Evolutionary conservation across 306 rosid genomes (phyloP), one percentile per base, ranked within the genome.

Genomic region (Cyclanthera cordifolia): DNA sequence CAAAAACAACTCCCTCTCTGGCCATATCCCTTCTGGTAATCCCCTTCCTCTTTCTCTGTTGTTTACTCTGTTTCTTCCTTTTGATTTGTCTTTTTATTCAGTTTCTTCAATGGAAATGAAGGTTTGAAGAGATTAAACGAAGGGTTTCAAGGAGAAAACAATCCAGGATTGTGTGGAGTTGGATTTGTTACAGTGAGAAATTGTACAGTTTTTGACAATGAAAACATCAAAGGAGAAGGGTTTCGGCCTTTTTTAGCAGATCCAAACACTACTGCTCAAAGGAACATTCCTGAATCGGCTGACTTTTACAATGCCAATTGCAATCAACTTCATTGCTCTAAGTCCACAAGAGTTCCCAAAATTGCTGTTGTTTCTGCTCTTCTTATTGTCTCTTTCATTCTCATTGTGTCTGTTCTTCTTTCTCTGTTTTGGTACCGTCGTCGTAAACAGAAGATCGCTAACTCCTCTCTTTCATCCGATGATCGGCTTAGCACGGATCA

Each of bases 1-100:
- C 57, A 88, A 27, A 70, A 86, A 90, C 82, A 93, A 93, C 74
- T 80, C 88, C 69, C 80, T 93, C 51, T 80, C 87, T 20, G 99
- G 99, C 13, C 71, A 67, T 21, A 87, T 82, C 73, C 90, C 96
- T 79, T 53, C 80, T 48, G 91, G 99, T 90, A 86, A 49, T 83
- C 43, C 74, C 67, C 30, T 37, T 70, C 30, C 28, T 70, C 61
- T 46, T 53, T 71, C 48, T 53, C 24, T 27, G 8, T 19, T 28
- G 64, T 15, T 19, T 23, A 53, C n/a, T 39, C 63, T 46, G 17
- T 65, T 46, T 72, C 23, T 60, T 2, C 5, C 2, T 34, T 45
- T 24, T 24, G 0, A 3, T 65, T 12, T 47, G 20, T 23, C 45
- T 24, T 11, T 75, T 79, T 43, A 11, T 25, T 73, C n/a, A 32